A percentile compares a stretch with the other conserved stretches of the same genome.
Conservation (phyloP, 2,329 filamentous ascomycete genomes). For the Xylariaceae sp. region DNA sequence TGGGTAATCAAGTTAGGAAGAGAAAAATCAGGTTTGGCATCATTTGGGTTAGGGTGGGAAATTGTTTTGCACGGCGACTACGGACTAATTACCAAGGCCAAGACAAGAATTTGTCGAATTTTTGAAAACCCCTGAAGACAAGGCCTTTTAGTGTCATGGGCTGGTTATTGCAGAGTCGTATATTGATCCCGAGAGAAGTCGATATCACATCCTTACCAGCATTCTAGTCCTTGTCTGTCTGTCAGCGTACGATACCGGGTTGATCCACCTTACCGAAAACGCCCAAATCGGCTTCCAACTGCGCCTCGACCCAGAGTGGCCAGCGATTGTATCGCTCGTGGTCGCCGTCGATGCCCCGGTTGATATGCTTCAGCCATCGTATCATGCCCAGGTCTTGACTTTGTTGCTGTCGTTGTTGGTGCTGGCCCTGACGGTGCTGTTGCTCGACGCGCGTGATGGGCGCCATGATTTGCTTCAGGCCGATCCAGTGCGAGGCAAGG, state of each 20-base stretch:
- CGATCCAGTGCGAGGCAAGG: slow-evolving; percentile 51
- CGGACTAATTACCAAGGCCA: too few relatives aligned
- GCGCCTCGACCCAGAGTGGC: slow-evolving; percentile 51
- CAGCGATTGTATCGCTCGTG: slow-evolving; percentile 46
- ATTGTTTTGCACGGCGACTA: too few relatives aligned
- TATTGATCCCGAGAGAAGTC: not conserved
- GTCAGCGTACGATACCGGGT: not conserved
- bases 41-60: too few relatives aligned
- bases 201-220: not conserved
- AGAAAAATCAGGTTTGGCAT: too few relatives aligned
- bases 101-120: too few relatives aligned
- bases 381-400: slow-evolving; percentile 39
- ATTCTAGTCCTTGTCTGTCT: too few relatives aligned
- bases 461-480: slow-evolving; percentile 50
- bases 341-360: slow-evolving; percentile 41
- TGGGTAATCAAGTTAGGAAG: too few relatives aligned
- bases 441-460: slow-evolving; percentile 41
- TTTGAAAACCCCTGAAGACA: too few relatives aligned
- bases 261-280: slow-evolving; percentile 40
- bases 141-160: too few relatives aligned
- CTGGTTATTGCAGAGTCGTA: too few relatives aligned
- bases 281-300: slow-evolving; percentile 41
- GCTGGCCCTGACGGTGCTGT: slow-evolving; percentile 15
- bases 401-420: slow-evolving; percentile 5
- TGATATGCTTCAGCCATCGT: slow-evolving; percentile 48